phyloP scores from a whole-genome alignment of 192 early-diverging fungal species.

The Martensiomyces pterosporus region DNA sequence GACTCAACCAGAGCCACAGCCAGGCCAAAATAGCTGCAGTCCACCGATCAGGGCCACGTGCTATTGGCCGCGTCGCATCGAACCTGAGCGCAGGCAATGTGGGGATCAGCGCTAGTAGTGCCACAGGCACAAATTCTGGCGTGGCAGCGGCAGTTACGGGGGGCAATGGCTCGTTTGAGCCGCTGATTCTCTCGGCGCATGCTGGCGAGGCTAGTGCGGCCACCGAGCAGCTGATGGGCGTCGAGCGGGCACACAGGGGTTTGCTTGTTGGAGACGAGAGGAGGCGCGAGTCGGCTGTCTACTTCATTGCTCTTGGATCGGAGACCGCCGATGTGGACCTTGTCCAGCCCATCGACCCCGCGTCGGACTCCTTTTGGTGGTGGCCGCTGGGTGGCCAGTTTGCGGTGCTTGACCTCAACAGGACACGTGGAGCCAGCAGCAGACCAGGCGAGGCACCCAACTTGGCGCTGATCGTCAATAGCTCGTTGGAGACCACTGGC shows the following conservation, averaged over 20 bases:
- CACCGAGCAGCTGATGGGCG: constrained; percentile 38
- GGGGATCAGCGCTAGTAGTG: neutral
- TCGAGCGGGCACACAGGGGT: too few species aligned
- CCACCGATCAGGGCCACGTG: constrained; percentile 14
- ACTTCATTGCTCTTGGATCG: constrained; percentile 28
- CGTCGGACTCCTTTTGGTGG: constrained; percentile 11
- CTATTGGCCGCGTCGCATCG: too few species aligned
- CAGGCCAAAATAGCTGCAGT: constrained; percentile 19
- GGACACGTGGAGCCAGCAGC: constrained; percentile 2
- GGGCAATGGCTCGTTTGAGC: constrained; percentile 26
- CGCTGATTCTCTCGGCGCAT: constrained; percentile 40
- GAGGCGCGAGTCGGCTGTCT: too few species aligned
- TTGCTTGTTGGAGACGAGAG: too few species aligned
- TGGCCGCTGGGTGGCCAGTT: constrained; percentile 44
- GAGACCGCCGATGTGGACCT: constrained; percentile 31
- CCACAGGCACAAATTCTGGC: too few species aligned
- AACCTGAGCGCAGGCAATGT: neutral
- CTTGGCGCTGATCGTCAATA: constrained; percentile 22
- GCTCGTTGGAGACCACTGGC: constrained; percentile 14
- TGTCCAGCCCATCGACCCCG: constrained; percentile 3
- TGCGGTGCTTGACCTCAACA: constrained; percentile 25
- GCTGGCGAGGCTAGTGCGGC: constrained; percentile 33
- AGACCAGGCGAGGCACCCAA: neutral
- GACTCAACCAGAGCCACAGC: too few species aligned
- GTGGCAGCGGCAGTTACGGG: neutral